Conservation (phyloP, 257 asterid species). For the Cordia subcordata region DNA sequence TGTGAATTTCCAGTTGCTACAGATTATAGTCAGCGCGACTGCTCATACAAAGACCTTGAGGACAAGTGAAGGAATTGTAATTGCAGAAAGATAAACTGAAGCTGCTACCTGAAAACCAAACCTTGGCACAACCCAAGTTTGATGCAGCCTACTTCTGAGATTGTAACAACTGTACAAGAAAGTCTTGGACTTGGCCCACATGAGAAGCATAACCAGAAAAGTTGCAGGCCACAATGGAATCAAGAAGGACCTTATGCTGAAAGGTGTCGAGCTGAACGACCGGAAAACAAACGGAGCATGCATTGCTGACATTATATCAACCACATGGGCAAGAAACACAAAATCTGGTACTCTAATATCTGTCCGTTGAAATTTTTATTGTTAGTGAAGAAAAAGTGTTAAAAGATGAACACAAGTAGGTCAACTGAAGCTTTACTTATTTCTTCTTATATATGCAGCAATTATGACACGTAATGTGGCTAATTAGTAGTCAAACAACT, state of each 20-base stretch:
- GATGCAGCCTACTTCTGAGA: conserved; percentile 71
- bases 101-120: conserved; percentile 77
- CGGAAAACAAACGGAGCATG: conserved; percentile 72
- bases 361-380: conserved; percentile 23
- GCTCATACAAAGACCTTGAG: too few relatives aligned
- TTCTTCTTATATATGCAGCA: too few relatives aligned
- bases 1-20: too few relatives aligned
- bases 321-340: conserved; percentile 85
- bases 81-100: background rate
- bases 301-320: conserved; percentile 70
- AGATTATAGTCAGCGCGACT: too few relatives aligned
- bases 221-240: conserved; percentile 73
- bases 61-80: background rate
- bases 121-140: conserved; percentile 88
- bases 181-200: conserved; percentile 89
- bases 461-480: too few relatives aligned
- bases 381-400: background rate
- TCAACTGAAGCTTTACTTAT: background rate
- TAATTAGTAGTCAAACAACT: too few relatives aligned
- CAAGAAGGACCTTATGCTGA: conserved; percentile 52
- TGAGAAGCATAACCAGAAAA: conserved; percentile 47
- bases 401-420: background rate
- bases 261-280: conserved; percentile 79
- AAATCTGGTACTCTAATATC: conserved; percentile 77
- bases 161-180: conserved; percentile 61